These are phyloP conservation scores for Crucibulum laeve DNA, from an alignment of 768 basidiomycete species.

Conservation along the genomic window DNA sequence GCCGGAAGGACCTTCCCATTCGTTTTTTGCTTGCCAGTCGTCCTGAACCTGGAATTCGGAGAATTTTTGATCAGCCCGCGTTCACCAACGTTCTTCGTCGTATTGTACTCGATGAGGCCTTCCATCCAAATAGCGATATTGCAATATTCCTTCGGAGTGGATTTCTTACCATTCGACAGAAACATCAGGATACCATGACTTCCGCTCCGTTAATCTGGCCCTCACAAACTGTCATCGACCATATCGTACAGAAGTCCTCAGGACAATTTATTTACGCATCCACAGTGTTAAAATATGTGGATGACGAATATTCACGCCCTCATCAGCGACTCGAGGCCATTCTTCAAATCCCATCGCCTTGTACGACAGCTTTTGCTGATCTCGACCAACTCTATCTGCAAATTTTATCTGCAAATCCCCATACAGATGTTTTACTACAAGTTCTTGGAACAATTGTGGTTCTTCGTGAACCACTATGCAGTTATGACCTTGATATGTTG, in stretches of 20 bases:
- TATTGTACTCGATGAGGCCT: constrained; percentile 6
- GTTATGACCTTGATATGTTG: constrained; percentile 4
- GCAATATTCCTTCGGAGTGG: constrained; percentile 9
- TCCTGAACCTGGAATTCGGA: constrained; percentile 17
- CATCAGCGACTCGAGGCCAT: constrained; percentile 3
- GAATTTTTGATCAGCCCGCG: constrained; percentile 3
- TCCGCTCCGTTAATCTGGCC: not conserved
- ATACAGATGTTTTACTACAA: not conserved
- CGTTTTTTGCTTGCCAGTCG: constrained; percentile 21
- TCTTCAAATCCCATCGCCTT: not conserved
- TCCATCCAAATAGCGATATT: constrained; percentile 14
- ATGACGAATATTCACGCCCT: constrained; percentile 5
- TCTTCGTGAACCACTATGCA: not conserved
- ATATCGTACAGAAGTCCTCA: not conserved
- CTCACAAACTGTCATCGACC: constrained; percentile 3
- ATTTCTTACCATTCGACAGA: constrained; percentile 7
- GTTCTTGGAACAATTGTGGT: constrained; percentile 4
- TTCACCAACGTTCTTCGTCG: constrained; percentile 1
- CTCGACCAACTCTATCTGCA: constrained; percentile 13
- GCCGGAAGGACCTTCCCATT: constrained; percentile 9
- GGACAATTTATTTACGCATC: constrained; percentile 3
- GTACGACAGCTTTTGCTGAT: constrained; percentile 9
- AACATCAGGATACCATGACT: constrained; percentile 4
- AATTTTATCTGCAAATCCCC: constrained; percentile 6
- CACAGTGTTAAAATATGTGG: constrained; percentile 7